Conservation (phyloP, 1,284 basidiomycete species). For the Tremellales sp. region DNA sequence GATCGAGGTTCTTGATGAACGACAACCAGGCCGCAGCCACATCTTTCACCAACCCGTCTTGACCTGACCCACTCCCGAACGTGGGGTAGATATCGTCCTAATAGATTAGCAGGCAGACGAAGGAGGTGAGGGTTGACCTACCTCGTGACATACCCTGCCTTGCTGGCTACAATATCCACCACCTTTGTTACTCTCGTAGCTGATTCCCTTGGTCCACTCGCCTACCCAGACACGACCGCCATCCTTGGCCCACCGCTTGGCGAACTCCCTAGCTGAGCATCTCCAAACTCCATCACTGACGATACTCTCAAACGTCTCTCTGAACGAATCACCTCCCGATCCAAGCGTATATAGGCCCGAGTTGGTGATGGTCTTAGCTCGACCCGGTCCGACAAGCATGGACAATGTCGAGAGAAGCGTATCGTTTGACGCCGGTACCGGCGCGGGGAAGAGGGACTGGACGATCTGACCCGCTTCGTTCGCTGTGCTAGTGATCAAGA, state of each 20-base stretch:
- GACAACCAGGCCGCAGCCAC: constrained; percentile 26
- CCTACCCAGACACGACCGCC: constrained; percentile 68
- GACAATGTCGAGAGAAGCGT: constrained; percentile 52
- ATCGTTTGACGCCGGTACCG: constrained; percentile 45
- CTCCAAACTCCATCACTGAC: constrained; percentile 58
- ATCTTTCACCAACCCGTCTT: constrained; percentile 10
- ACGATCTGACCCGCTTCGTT: constrained; percentile 65
- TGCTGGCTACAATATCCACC: constrained; percentile 16
- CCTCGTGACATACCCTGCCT: constrained; percentile 41
- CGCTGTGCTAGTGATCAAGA: constrained; percentile 65
- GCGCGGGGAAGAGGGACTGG: constrained; percentile 50
- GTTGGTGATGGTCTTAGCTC: constrained; percentile 53
- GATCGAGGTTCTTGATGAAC: constrained; percentile 35
- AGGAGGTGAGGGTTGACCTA: constrained; percentile 8
- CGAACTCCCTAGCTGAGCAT: constrained; percentile 67
- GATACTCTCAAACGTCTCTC: constrained; percentile 58
- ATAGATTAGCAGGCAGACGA: neutral
- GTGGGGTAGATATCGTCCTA: constrained; percentile 44
- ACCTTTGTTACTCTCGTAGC: constrained; percentile 59
- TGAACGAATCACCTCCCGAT: constrained; percentile 32
- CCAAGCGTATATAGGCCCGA: constrained; percentile 54
- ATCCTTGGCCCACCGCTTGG: constrained; percentile 58
- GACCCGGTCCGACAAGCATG: constrained; percentile 53
- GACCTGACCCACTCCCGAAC: constrained; percentile 18
- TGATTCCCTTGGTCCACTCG: constrained; percentile 62